Evolutionary conservation across 768 basidiomycete genomes (phyloP), one percentile per base, ranked within the genome.

Genomic region (Dendrothele bispora): DNA sequence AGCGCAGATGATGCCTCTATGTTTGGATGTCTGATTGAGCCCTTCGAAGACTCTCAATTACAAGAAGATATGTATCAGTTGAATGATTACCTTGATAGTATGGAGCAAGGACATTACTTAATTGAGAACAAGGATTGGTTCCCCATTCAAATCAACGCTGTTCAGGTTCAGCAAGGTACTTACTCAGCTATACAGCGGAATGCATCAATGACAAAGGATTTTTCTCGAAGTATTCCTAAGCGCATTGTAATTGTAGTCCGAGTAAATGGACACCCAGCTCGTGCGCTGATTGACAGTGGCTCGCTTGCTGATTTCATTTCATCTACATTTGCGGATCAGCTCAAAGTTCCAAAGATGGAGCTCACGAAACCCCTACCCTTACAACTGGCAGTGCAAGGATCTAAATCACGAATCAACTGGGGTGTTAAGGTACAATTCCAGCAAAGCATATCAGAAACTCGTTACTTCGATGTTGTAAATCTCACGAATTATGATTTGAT

Each of bases 401-500:
- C 66, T 0, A 37, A 51, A 0, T 55, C 61, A 0, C 61, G 60
- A 34, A 51, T 69, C 0, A 65, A 61, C 20, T 56, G 42, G 27
- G 36, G 48, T 0, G 45, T 36, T 0, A 48, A 30, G 0, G 60
- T 21, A n/a, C 22, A 36, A 12, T 24, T 63, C 2, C 34, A 37
- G 15, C 48, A 59, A 21, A 20, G 24, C 0, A 63, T 62, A 10
- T 11, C 18, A 14, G 44, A 36, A 25, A 8, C 5, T 14, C 29
- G 61, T 0, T 50, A 58, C 2, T 73, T 75, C 38, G 62, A 75
- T 49, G 52, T 75, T 0, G 60, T 65, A 0, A 75, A 75, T 39
- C 7, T 75, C 0, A 57, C 66, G 0, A 60, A 53, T 3, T 75
- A 76, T 30, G 65, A 78, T n/a, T 3, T 68, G 1, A 68, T 73